These are phyloP conservation scores for Eutypa lata DNA, from an alignment of 2,329 filamentous ascomycete genomes.

Conservation along the genomic window DNA sequence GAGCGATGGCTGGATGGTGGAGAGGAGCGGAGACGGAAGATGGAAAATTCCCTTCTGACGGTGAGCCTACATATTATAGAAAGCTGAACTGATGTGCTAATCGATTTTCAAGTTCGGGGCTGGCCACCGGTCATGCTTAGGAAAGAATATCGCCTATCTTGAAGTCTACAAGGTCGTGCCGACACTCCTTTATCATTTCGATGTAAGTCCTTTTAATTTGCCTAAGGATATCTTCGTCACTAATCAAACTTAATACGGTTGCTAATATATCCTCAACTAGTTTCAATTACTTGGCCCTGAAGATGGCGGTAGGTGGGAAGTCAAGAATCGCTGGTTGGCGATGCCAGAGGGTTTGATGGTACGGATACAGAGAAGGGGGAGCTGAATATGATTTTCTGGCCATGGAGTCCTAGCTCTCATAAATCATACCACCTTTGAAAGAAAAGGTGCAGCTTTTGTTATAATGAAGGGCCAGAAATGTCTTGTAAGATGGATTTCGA, in stretches of 20 bases:
- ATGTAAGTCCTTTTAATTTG: not conserved
- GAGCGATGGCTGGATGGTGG: constrained; percentile 47
- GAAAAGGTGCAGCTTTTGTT: no score
- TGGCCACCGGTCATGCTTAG: constrained; percentile 15
- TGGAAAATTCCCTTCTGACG: constrained; percentile 8
- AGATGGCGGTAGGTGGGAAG: not conserved
- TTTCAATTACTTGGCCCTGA: not conserved
- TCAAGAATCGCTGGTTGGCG: not conserved
- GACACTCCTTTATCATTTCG: constrained; percentile 5
- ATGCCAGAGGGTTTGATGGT: not conserved
- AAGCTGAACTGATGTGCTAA: not conserved
- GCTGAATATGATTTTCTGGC: not conserved
- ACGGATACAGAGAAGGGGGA: not conserved
- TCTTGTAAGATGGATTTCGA: no score
- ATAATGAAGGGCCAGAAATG: no score
- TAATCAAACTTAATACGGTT: not conserved
- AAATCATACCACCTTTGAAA: no score
- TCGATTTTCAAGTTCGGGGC: constrained; percentile 4
- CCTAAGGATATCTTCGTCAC: not conserved
- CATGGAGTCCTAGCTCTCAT: no score
- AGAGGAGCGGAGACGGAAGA: constrained; percentile 2
- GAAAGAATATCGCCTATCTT: constrained; percentile 18
- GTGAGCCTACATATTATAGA: not conserved
- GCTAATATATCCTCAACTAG: not conserved
- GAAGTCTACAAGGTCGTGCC: constrained; percentile 20